Conservation (phyloP, 768 basidiomycete species). For the Auricularia heimuer region DNA sequence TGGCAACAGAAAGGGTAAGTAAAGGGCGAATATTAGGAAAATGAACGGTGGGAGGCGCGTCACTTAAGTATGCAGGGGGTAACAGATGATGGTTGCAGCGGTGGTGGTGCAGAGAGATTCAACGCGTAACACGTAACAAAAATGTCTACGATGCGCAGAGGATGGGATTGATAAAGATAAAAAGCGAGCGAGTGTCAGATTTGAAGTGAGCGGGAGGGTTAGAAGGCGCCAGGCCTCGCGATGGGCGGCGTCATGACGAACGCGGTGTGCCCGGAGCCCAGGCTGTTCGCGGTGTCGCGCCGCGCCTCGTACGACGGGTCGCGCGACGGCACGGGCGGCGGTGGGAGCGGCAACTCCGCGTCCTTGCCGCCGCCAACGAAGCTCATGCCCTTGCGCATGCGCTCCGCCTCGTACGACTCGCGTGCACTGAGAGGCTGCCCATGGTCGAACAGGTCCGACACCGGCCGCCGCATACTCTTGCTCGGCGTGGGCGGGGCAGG, state of each 20-base stretch:
- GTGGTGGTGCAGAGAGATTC: too few species aligned
- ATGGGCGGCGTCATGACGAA: neutral
- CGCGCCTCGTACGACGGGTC: neutral
- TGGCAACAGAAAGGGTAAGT: too few species aligned
- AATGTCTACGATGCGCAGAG: neutral
- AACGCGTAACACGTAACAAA: too few species aligned
- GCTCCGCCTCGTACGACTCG: neutral
- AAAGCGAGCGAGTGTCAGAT: neutral
- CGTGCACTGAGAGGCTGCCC: neutral
- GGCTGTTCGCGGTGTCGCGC: neutral
- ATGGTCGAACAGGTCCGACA: neutral
- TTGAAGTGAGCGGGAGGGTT: neutral
- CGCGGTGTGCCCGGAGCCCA: neutral
- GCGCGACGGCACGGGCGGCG: neutral
- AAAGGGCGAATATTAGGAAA: too few species aligned
- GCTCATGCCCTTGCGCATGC: slow-evolving; percentile 2
- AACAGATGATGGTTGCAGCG: too few species aligned
- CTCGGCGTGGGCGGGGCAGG: neutral
- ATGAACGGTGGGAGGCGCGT: too few species aligned
- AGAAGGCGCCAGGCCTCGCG: neutral
- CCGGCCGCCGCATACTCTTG: neutral
- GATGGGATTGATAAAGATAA: neutral
- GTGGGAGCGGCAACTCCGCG: neutral
- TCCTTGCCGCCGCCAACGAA: neutral
- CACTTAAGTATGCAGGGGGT: too few species aligned